Percentiles rank a stretch among this genome's conserved stretches.
These are phyloP conservation scores for Fusarium xylarioides DNA, from an alignment of 2,329 filamentous ascomycete species.

Conservation along the genomic window DNA sequence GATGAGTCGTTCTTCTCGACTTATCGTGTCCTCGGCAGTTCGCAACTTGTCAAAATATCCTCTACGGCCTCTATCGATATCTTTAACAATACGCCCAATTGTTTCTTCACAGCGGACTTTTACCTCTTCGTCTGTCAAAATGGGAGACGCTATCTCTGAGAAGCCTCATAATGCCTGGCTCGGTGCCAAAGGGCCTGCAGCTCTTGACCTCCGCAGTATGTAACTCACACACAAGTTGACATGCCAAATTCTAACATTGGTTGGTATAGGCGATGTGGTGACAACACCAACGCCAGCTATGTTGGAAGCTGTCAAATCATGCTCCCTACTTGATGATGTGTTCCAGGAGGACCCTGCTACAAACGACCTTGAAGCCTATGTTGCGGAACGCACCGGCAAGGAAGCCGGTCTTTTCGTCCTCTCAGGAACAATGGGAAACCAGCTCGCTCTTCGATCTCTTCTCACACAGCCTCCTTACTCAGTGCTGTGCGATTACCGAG, in stretches of 20 bases:
- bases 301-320: slow-evolving; percentile 79
- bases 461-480: slow-evolving; percentile 82
- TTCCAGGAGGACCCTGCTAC: slow-evolving; percentile 84
- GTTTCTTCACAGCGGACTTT: slow-evolving; percentile 11
- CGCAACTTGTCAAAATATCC: background rate
- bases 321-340: slow-evolving; percentile 85
- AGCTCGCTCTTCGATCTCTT: slow-evolving; percentile 81
- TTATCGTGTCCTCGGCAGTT: slow-evolving; percentile 1
- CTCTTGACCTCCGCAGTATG: slow-evolving; percentile 54
- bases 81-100: background rate
- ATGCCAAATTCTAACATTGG: slow-evolving; percentile 28
- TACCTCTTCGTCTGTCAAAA: slow-evolving; percentile 12
- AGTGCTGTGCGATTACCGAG: slow-evolving; percentile 80
- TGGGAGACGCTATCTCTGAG: slow-evolving; percentile 27
- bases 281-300: slow-evolving; percentile 83
- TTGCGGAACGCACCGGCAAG: slow-evolving; percentile 78
- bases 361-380: slow-evolving; percentile 75
- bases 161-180: slow-evolving; percentile 48
- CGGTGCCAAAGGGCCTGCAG: slow-evolving; percentile 50
- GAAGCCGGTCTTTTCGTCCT: slow-evolving; percentile 82
- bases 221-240: background rate
- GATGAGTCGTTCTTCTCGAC: slow-evolving; percentile 16
- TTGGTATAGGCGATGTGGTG: slow-evolving; percentile 56
- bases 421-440: slow-evolving; percentile 95
- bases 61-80: background rate